Base-by-base conservation (phyloP, 768 basidiomycete species). In the Suillus clintonianus region DNA sequence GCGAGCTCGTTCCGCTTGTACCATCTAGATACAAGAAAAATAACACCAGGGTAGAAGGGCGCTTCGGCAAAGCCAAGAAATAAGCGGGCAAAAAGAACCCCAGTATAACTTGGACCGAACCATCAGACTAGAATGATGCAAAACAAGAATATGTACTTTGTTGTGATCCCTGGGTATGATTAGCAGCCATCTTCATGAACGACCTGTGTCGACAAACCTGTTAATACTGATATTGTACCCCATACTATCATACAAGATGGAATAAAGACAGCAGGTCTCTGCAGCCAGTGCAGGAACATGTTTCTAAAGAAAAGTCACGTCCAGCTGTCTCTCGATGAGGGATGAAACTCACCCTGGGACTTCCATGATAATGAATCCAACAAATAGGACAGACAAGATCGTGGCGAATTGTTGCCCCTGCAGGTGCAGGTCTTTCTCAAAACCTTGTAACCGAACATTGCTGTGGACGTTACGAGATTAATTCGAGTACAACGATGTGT, bases 1-100 rank as follows among this genome's bases (percentile, higher is more conserved):
- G 76, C 81, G 32, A 81, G 69, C 64, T 82, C 79, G 39, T 72
- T 70, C 45, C 72, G 71, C 27, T 69, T 77, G 68, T 81, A 82
- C 62, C 62, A 63, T 39, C 30, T 54, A 24, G 62, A 60, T 45
- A 63, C 11, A 10, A 63, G 45, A 45, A 60, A 51, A 37, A 51
- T 3, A 9, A 59, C 5, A 22, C 59, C 63, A n/a, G 63, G 58
- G 8, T 24, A 30, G 19, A 34, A 64, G 15, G 57, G 58, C 10
- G 63, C 63, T 34, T 64, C 63, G 11, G 42, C 37, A 39, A 43
- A n/a, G 15, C 63, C 63, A 19, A 64, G 63, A 34, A 64, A 60
- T 30, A 64, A 60, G 32, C 63, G 63, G 1, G 47, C 59, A 8
- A 48, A 19, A 51, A 64, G 32, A 24, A 50, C 32, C 17, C 24